A percentile compares a stretch with the other conserved stretches of the same genome.
phyloP scores from a whole-genome alignment of 345 rosid species.

The Hibiscus tridactylites region DNA sequence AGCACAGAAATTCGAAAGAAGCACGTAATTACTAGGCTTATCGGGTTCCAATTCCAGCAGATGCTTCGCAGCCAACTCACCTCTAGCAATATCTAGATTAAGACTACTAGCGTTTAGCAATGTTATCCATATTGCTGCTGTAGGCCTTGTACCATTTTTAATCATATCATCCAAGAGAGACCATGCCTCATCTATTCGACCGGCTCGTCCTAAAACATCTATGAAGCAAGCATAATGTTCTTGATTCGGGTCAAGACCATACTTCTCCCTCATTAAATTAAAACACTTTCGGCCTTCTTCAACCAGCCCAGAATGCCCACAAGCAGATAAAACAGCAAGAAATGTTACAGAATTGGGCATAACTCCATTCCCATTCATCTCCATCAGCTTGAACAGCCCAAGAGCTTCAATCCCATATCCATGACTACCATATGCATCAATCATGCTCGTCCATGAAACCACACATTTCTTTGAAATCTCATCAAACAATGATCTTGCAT shows the following conservation, averaged over 20 bases:
- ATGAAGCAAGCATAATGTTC: slow-evolving; percentile 69
- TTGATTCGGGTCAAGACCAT: slow-evolving; percentile 30
- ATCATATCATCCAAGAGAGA: slow-evolving; percentile 32
- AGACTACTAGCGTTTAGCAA: slow-evolving; percentile 52
- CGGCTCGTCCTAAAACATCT: slow-evolving; percentile 58
- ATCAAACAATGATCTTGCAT: slow-evolving; percentile 40
- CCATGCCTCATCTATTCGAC: slow-evolving; percentile 55
- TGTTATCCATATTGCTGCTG: slow-evolving; percentile 43
- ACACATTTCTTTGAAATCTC: slow-evolving; percentile 37
- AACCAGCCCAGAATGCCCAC: slow-evolving; percentile 69
- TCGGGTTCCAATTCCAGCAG: slow-evolving; percentile 44
- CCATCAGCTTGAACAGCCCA: slow-evolving; percentile 48
- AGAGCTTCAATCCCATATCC: slow-evolving; percentile 57
- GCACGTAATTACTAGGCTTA: slow-evolving; percentile 35
- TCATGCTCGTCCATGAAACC: slow-evolving; percentile 78
- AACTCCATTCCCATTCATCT: slow-evolving; percentile 27
- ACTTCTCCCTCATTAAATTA: slow-evolving; percentile 34
- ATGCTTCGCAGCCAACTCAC: slow-evolving; percentile 50
- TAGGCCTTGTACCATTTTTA: slow-evolving; percentile 21
- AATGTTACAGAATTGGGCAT: slow-evolving; percentile 63
- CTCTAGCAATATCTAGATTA: slow-evolving; percentile 44
- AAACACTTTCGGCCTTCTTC: slow-evolving; percentile 51
- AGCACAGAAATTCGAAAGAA: slow-evolving; percentile 65
- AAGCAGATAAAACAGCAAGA: slow-evolving; percentile 71
- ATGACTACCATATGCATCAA: slow-evolving; percentile 61